phyloP scores from a whole-genome alignment of 805 yeast genomes.

The Wickerhamiella azymoides region DNA sequence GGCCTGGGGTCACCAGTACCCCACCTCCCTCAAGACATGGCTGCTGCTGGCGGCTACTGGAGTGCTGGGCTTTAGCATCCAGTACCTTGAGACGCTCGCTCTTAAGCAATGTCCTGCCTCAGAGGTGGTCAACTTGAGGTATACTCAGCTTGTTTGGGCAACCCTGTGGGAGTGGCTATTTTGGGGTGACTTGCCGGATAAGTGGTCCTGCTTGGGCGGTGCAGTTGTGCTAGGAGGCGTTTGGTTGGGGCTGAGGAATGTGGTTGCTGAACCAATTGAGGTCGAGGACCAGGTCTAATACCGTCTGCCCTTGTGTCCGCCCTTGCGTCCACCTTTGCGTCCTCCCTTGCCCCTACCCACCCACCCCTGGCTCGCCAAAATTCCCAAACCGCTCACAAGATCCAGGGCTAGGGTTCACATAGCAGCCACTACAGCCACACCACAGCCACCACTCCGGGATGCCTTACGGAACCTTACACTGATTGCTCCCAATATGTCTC shows the following conservation, averaged over 20 bases:
- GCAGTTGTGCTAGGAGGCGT: constrained; percentile 39
- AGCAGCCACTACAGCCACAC: too few relatives aligned
- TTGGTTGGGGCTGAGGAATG: neutral
- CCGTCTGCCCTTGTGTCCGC: too few relatives aligned
- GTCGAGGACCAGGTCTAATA: neutral
- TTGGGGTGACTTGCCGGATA: constrained; percentile 61
- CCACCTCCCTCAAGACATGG: constrained; percentile 32
- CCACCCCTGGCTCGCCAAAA: too few relatives aligned
- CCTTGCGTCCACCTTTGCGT: too few relatives aligned
- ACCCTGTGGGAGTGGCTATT: constrained; percentile 56
- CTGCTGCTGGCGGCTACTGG: constrained; percentile 47
- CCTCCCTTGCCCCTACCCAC: too few relatives aligned
- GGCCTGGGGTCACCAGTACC: constrained; percentile 28
- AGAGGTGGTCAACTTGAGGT: constrained; percentile 58
- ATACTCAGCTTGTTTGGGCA: constrained; percentile 68
- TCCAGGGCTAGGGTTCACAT: too few relatives aligned
- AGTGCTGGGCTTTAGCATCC: constrained; percentile 69
- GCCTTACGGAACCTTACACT: neutral
- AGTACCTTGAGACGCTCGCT: constrained; percentile 65
- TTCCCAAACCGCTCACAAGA: too few relatives aligned
- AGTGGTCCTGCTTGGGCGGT: constrained; percentile 58
- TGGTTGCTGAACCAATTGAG: neutral
- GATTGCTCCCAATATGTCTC: constrained; percentile 1
- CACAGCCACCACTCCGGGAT: too few relatives aligned
- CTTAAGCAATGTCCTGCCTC: constrained; percentile 70